Evolutionary conservation across 2,329 filamentous ascomycete species (phyloP), one percentile per base, ranked within the genome.

Genomic region (Lachnellula occidentalis): DNA sequence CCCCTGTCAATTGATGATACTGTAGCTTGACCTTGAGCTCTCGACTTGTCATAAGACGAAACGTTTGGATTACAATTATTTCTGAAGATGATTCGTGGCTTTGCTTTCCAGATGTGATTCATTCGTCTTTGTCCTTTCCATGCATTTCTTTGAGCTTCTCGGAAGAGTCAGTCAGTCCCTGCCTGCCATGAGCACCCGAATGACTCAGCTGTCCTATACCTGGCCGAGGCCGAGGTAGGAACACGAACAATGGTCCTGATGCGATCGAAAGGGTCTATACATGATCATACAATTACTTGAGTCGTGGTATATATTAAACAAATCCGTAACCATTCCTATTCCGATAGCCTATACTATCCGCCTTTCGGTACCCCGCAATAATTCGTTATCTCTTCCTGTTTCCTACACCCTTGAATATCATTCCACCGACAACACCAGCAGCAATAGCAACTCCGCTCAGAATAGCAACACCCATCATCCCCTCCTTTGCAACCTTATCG

Each of bases 401-500:
- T 61, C 85, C 81, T 57, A 87, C 73, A 59, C 90, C 89, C 72
- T 83, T 87, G 69, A 97, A 80, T 60, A 99, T 71, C 67, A 97
- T 82, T 14, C 90, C 91, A 34, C 92, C 94, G 15, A 97, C 85
- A 15, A 96, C 85, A n/a, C 92, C 94, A 2, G 92, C 94, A 2
- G 90, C 92, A 58, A 97, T 86, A 51, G 92, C 92, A 53, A 97
- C 82, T 34, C 94, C 92, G 58, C 92, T 92, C 43, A 97, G 83
- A 69, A 99, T 97, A 43, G 94, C 94, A 54, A 96, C 91, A 45
- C 94, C 94, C 76, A 97, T 81, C 59, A 99, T 72, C 0, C 94
- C 94, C 74, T 99, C 94, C 76, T 87, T 95, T 53, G 91, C 88
- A 58, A 99, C 94, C 76, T 92, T 95, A 69, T 97, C 92, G 71